Evolutionary conservation across 345 rosid species (phyloP), one percentile per base, ranked within the genome.

Genomic region (Melastoma malabathricum): DNA sequence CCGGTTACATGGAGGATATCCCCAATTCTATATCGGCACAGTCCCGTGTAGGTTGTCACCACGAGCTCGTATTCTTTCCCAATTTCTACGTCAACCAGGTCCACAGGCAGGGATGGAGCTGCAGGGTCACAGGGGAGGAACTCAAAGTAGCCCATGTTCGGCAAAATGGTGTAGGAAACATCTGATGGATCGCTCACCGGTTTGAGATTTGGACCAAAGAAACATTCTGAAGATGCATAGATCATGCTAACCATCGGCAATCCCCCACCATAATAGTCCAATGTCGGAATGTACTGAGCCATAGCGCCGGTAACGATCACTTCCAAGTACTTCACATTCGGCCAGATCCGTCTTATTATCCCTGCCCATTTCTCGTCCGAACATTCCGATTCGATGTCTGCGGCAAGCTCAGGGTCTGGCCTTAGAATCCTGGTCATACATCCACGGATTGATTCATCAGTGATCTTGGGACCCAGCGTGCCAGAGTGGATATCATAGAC

Each of bases 141-240:
- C 63, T 90, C 98, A 58, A 80, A 90, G 63, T 86, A 90, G 12
- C 71, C 84, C 96, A 90, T 86, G 76, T 84, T 86, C 1, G 98
- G 98, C 84, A 90, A 76, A 69, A 90, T 73, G 7, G 92, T 83
- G 72, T 90, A 90, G 15, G 82, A 70, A 44, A 90, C 98, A 19
- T 90, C 94, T 0, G 86, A 78, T 5, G 98, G 94, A 23, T 76
- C 64, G 64, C 73, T 64, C 82, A 86, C 73, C n/a, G 98, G 96
- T 10, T 64, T 75, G 6, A 90, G 74, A 56, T 90, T 90, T 22
- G 84, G 74, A 9, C 98, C 98, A 43, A 90, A 90, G 50, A 75
- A 86, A 67, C 98, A 83, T 70, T 90, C 98, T 0, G 98, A 90
- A 0, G 98, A 86, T 49, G 98, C 98, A 44, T 86, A 90, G 96